Evolutionary conservation across 2,329 filamentous ascomycete genomes (phyloP).

Genomic region (Arthrobotrys iridis): DNA sequence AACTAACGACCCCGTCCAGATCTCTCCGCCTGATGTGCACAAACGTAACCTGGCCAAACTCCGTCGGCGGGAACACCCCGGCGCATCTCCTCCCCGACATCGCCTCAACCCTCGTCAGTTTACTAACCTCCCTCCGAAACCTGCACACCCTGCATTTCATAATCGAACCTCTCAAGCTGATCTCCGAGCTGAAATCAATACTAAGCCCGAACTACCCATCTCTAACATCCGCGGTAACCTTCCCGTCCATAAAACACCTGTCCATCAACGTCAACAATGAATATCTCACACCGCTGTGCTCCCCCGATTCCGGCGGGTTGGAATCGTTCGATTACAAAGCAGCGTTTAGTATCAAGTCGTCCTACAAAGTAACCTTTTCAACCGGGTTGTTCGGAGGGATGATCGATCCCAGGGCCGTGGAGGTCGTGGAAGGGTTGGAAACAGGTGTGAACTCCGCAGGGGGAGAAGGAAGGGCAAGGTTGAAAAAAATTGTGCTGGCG

Average conservation of each 20-base stretch:
- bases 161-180: constrained; percentile 12
- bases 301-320: background rate
- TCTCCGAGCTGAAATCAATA: background rate
- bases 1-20: no score
- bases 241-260: constrained; percentile 21
- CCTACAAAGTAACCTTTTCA: constrained; percentile 23
- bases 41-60: constrained; percentile 27
- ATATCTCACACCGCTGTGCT: constrained; percentile 23
- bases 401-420: constrained; percentile 12
- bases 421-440: constrained; percentile 11
- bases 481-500: constrained; percentile 16
- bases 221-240: background rate
- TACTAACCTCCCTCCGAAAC: constrained; percentile 27
- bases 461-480: background rate
- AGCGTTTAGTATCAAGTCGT: background rate
- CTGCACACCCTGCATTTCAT: constrained; percentile 32
- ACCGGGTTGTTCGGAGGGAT: constrained; percentile 6
- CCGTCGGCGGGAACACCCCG: constrained; percentile 15
- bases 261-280: constrained; percentile 23
- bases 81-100: background rate
- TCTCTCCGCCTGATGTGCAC: constrained; percentile 33
- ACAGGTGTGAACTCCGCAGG: no score
- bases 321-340: constrained; percentile 34
- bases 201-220: background rate
- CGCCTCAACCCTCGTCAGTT: background rate